phyloP scores from a whole-genome alignment of 2,329 filamentous ascomycete genomes.

The Dactylellina sp. region DNA sequence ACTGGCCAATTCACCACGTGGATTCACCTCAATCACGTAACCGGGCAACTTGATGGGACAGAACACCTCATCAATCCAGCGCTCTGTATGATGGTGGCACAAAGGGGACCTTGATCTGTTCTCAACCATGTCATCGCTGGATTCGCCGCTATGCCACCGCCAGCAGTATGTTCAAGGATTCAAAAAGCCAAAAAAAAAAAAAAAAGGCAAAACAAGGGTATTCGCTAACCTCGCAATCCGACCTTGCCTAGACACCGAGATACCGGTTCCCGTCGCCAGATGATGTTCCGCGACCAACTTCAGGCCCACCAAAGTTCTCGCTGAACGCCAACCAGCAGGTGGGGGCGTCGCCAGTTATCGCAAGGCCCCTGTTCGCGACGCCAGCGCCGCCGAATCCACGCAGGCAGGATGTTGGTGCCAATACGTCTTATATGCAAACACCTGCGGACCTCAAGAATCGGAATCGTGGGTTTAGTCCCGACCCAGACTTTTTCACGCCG shows the following conservation, averaged over 20 bases:
- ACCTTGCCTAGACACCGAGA: slow-evolving; percentile 30
- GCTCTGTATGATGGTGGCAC: not conserved
- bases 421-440: slow-evolving; percentile 5
- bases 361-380: slow-evolving; percentile 35
- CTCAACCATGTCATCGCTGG: slow-evolving; percentile 6
- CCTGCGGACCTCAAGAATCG: not conserved
- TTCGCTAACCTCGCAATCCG: not conserved
- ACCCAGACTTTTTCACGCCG: slow-evolving; percentile 46
- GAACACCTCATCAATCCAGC: not conserved
- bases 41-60: not conserved
- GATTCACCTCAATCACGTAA: not conserved
- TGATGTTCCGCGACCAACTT: slow-evolving; percentile 22
- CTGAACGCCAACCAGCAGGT: not conserved
- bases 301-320: slow-evolving; percentile 10
- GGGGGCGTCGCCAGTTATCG: slow-evolving; percentile 11
- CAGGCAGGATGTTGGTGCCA: not conserved
- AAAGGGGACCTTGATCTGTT: not conserved
- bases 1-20: no score
- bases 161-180: slow-evolving; percentile 25
- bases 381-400: slow-evolving; percentile 27
- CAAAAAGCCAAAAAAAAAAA: not conserved
- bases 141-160: slow-evolving; percentile 24
- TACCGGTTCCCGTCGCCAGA: slow-evolving; percentile 53
- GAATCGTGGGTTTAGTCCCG: slow-evolving; percentile 49
- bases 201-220: not conserved